These are phyloP conservation scores for Fusarium coicis DNA, from an alignment of 2,329 filamentous ascomycete genomes.

Conservation along the genomic window DNA sequence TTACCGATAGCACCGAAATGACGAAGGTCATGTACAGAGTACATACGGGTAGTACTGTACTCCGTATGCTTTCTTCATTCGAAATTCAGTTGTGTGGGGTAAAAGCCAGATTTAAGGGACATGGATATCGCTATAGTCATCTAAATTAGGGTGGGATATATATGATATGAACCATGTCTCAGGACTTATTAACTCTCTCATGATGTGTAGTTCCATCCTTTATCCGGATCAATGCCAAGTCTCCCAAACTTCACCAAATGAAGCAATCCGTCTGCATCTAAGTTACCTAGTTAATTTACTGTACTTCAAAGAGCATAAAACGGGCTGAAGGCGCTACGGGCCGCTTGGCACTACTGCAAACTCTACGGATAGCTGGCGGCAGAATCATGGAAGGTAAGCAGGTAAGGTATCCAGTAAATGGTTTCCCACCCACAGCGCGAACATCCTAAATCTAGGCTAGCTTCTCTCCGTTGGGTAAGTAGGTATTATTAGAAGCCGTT, in stretches of 20 bases:
- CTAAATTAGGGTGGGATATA: neutral
- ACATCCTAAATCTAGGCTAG: conserved; percentile 3
- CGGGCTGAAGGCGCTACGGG: conserved; percentile 22
- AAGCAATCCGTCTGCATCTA: conserved; percentile 1
- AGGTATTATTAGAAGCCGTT: neutral
- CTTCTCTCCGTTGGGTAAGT: neutral
- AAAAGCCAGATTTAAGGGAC: neutral
- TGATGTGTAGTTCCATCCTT: neutral
- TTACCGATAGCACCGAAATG: conserved; percentile 23
- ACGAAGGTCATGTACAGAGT: conserved; percentile 2
- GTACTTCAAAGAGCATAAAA: neutral
- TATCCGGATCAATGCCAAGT: neutral
- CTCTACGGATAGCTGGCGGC: neutral
- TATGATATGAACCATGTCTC: neutral
- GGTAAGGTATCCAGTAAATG: neutral
- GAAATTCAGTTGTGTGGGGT: conserved; percentile 18
- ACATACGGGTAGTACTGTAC: neutral
- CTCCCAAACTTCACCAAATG: conserved; percentile 4
- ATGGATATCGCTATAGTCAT: neutral
- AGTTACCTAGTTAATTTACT: neutral
- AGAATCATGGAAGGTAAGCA: conserved; percentile 7
- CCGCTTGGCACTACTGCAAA: conserved; percentile 32
- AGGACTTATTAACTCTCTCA: neutral
- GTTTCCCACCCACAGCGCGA: neutral
- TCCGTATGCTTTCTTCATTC: conserved; percentile 3